phyloP scores from a whole-genome alignment of 1,139 yeast species.

The Kurtzmaniella quercitrusa region DNA sequence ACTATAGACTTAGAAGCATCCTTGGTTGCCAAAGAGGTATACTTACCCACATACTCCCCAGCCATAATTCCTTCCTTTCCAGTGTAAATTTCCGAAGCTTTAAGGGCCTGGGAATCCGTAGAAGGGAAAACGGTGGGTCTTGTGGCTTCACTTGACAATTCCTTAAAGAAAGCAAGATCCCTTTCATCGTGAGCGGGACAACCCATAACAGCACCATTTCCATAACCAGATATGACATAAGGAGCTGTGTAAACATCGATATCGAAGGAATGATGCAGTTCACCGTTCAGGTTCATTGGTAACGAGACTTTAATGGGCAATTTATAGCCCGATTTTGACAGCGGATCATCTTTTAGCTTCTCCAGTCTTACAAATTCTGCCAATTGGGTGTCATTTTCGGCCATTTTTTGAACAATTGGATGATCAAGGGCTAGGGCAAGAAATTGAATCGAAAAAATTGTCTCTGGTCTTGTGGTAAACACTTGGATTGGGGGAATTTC shows the following conservation, averaged over 20 bases:
- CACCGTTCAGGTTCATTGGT: constrained; percentile 49
- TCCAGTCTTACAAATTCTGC: constrained; percentile 39
- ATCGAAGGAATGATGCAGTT: constrained; percentile 12
- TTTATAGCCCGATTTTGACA: constrained; percentile 62
- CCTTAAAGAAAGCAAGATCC: constrained; percentile 75
- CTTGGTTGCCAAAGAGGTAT: constrained; percentile 42
- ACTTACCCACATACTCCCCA: constrained; percentile 31
- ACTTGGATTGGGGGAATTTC: constrained; percentile 32
- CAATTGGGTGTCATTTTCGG: constrained; percentile 37
- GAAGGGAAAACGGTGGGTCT: constrained; percentile 43
- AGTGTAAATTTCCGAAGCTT: constrained; percentile 25
- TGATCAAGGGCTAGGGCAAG: constrained; percentile 74
- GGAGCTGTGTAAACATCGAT: constrained; percentile 88
- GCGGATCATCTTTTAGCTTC: constrained; percentile 31
- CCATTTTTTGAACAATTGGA: constrained; percentile 44
- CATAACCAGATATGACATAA: constrained; percentile 78
- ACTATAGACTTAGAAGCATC: constrained; percentile 54
- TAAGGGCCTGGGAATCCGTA: not conserved
- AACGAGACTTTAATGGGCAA: constrained; percentile 48
- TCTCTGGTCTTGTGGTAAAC: constrained; percentile 89
- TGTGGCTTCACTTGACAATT: constrained; percentile 41
- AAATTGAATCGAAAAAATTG: constrained; percentile 77
- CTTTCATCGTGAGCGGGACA: constrained; percentile 91
- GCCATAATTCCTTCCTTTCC: constrained; percentile 54
- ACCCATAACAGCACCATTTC: constrained; percentile 96